These are phyloP conservation scores for Colletotrichum tropicicola DNA, from an alignment of 2,329 filamentous ascomycete genomes.

Conservation along the genomic window DNA sequence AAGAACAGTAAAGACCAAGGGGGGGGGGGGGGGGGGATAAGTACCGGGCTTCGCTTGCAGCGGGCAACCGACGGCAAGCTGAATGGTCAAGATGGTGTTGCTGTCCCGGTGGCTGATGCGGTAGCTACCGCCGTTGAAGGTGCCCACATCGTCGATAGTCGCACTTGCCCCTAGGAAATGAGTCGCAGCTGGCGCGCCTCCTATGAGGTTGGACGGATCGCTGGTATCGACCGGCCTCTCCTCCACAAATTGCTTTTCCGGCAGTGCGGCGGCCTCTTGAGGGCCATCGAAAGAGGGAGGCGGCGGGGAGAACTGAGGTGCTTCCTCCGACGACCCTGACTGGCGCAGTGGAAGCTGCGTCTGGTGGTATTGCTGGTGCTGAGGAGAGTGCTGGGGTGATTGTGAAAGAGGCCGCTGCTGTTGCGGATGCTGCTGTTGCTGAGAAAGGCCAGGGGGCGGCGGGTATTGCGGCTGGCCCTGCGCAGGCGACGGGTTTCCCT, in stretches of 20 bases:
- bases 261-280: constrained; percentile 34
- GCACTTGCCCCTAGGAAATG: constrained; percentile 72
- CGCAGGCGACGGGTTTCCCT: constrained; percentile 24
- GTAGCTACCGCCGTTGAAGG: constrained; percentile 95
- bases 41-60: constrained; percentile 79
- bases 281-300: constrained; percentile 42
- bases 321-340: constrained; percentile 27
- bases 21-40: no score
- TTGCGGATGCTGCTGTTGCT: constrained; percentile 37
- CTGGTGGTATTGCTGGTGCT: constrained; percentile 37
- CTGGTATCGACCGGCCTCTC: constrained; percentile 37
- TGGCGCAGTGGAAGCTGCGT: constrained; percentile 33
- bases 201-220: constrained; percentile 44
- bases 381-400: constrained; percentile 30
- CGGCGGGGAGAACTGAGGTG: constrained; percentile 36
- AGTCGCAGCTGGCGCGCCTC: constrained; percentile 50
- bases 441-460: constrained; percentile 36
- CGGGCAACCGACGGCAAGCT: constrained; percentile 89
- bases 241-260: constrained; percentile 37
- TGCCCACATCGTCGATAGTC: constrained; percentile 86
- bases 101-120: constrained; percentile 91
- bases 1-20: background rate
- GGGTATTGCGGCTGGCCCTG: constrained; percentile 39
- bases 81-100: constrained; percentile 89
- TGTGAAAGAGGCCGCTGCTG: constrained; percentile 42